Conservation (phyloP, 1,284 basidiomycete species). For the Phylloporus sp. region DNA sequence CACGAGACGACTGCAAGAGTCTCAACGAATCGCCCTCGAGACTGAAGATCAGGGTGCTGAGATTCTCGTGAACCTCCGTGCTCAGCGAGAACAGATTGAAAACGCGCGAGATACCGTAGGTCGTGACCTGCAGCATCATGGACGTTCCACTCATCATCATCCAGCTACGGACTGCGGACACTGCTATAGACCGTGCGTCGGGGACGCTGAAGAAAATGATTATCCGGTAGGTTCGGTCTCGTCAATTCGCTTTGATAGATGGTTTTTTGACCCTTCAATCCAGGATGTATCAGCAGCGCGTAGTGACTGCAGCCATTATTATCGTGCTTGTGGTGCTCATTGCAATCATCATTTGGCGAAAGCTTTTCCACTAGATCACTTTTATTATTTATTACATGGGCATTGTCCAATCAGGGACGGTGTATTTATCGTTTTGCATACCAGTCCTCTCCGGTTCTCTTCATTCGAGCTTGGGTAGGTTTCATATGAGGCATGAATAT, state of each 20-base stretch:
- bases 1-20: constrained; percentile 83
- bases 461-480: background rate
- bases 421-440: constrained; percentile 38
- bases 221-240: constrained; percentile 54
- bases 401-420: constrained; percentile 20
- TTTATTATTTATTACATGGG: constrained; percentile 16
- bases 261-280: constrained; percentile 30
- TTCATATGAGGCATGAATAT: constrained; percentile 18
- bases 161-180: constrained; percentile 72
- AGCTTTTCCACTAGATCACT: constrained; percentile 48
- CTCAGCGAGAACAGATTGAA: constrained; percentile 95
- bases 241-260: constrained; percentile 4
- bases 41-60: constrained; percentile 96
- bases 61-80: constrained; percentile 85
- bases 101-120: constrained; percentile 88
- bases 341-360: constrained; percentile 72
- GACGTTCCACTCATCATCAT: constrained; percentile 11
- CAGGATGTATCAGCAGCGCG: constrained; percentile 84
- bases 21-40: constrained; percentile 92
- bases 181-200: constrained; percentile 73
- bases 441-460: constrained; percentile 8
- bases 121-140: constrained; percentile 10
- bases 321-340: constrained; percentile 72
- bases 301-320: constrained; percentile 73
- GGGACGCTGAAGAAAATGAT: constrained; percentile 80